Conservation (phyloP, 2,329 filamentous ascomycete genomes). For the Fusarium penzigii region DNA sequence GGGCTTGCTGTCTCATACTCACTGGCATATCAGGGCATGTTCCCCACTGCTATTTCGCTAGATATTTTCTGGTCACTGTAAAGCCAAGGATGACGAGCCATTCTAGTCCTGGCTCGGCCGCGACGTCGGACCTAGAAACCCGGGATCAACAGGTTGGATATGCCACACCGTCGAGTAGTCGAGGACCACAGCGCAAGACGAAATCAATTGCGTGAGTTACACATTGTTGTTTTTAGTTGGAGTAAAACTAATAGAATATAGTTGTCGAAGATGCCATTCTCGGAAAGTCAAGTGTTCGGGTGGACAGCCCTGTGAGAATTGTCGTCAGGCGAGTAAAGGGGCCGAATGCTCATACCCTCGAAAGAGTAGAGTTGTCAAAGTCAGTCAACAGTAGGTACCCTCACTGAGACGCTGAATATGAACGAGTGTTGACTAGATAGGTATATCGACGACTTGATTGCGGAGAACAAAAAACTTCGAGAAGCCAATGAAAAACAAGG, state of each 20-base stretch:
- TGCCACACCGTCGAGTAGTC: slow-evolving; percentile 9
- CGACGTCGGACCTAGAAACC: slow-evolving; percentile 20
- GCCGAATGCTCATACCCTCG: slow-evolving; percentile 36
- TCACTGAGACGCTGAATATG: no score
- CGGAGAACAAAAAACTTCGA: slow-evolving; percentile 34
- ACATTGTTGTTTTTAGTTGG: no score
- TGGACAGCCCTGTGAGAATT: slow-evolving; percentile 36
- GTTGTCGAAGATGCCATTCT: slow-evolving; percentile 35
- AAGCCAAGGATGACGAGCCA: neutral
- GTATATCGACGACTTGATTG: slow-evolving; percentile 37
- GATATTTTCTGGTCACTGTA: no score
- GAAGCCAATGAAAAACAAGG: slow-evolving; percentile 14
- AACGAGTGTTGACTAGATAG: slow-evolving; percentile 12
- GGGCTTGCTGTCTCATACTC: no score
- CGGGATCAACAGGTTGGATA: slow-evolving; percentile 18
- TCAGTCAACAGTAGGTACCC: slow-evolving; percentile 31
- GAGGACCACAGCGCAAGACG: slow-evolving; percentile 21
- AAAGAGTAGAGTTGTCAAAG: slow-evolving; percentile 34
- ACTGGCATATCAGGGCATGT: no score
- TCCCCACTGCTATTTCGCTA: no score
- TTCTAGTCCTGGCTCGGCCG: slow-evolving; percentile 5
- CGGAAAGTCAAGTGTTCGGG: slow-evolving; percentile 39
- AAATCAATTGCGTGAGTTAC: slow-evolving; percentile 28
- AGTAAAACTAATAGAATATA: slow-evolving; percentile 8
- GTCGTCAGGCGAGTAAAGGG: slow-evolving; percentile 31